These are phyloP conservation scores for Colletotrichum falcatum DNA, from an alignment of 2,329 filamentous ascomycete genomes.

Conservation along the genomic window DNA sequence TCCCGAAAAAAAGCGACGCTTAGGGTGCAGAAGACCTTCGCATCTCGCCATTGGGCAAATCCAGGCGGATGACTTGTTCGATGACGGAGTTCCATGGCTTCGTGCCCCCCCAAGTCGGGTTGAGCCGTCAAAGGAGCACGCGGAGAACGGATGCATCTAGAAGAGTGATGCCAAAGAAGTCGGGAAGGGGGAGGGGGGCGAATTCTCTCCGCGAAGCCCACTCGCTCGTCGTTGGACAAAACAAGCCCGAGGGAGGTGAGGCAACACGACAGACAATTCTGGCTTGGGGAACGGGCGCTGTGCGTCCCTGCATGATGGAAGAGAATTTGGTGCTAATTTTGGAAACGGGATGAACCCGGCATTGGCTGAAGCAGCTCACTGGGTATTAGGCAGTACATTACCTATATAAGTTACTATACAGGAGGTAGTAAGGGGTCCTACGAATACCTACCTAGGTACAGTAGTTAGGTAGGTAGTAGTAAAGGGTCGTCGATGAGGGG, in stretches of 20 bases:
- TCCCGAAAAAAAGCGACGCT: conserved; percentile 6
- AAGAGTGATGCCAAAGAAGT: conserved; percentile 5
- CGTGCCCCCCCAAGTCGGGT: background rate
- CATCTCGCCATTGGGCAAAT: conserved; percentile 4
- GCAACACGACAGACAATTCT: conserved; percentile 32
- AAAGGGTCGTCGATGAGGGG: conserved; percentile 27
- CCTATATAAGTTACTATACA: too few relatives aligned
- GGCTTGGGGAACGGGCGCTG: conserved; percentile 17
- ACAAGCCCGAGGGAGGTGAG: conserved; percentile 9
- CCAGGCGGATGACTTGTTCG: conserved; percentile 9
- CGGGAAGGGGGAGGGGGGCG: conserved; percentile 12
- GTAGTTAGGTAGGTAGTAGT: too few relatives aligned
- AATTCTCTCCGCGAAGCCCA: conserved; percentile 19
- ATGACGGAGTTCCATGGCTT: conserved; percentile 25
- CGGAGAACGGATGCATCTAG: conserved; percentile 9
- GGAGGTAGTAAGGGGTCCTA: too few relatives aligned
- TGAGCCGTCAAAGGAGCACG: background rate
- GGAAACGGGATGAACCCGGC: conserved; percentile 39
- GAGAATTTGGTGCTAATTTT: conserved; percentile 38
- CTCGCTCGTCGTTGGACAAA: conserved; percentile 12
- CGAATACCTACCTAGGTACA: too few relatives aligned
- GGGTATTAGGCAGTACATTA: too few relatives aligned
- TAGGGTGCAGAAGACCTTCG: background rate
- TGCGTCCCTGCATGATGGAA: conserved; percentile 36
- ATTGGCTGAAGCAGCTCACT: conserved; percentile 30